Evolutionary conservation across 2,329 filamentous ascomycete genomes (phyloP).

Genomic region (Lachnellula willkommii): DNA sequence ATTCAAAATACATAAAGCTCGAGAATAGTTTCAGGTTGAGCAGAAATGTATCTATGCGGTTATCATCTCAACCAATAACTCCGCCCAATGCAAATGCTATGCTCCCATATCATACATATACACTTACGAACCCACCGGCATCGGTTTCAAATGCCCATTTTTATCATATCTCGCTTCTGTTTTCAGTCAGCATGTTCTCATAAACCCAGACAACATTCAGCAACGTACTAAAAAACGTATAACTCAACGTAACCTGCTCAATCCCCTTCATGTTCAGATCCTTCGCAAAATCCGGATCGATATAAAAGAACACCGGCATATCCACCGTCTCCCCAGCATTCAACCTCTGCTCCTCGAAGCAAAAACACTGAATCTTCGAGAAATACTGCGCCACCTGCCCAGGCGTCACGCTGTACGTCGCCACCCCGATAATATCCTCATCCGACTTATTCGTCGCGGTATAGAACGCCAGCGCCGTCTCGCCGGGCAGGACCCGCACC

Average conservation of each 20-base stretch:
- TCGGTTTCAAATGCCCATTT: slow-evolving; percentile 57
- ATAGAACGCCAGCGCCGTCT: slow-evolving; percentile 96
- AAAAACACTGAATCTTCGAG: slow-evolving; percentile 99
- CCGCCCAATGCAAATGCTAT: slow-evolving; percentile 20
- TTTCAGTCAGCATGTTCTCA: slow-evolving; percentile 32
- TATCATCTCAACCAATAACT: slow-evolving; percentile 6
- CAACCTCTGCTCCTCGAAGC: slow-evolving; percentile 93
- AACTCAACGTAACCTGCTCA: slow-evolving; percentile 90
- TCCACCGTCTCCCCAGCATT: slow-evolving; percentile 96
- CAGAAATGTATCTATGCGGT: neutral
- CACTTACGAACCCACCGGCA: slow-evolving; percentile 18
- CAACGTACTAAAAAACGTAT: slow-evolving; percentile 93
- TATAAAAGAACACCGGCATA: slow-evolving; percentile 99
- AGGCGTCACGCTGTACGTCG: slow-evolving; percentile 95
- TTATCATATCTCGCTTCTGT: slow-evolving; percentile 80
- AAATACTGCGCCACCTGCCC: slow-evolving; percentile 96
- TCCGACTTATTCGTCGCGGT: slow-evolving; percentile 89
- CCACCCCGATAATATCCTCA: slow-evolving; percentile 94
- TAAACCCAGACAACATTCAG: neutral
- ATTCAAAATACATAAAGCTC: neutral
- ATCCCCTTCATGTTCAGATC: slow-evolving; percentile 91
- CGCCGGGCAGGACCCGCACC: slow-evolving; percentile 88
- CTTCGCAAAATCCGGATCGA: slow-evolving; percentile 89
- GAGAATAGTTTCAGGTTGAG: neutral
- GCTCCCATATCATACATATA: slow-evolving; percentile 16